Percentiles rank a stretch among this genome's conserved stretches.
Conservation (phyloP, 345 rosid species). For the Acer saccharum region DNA sequence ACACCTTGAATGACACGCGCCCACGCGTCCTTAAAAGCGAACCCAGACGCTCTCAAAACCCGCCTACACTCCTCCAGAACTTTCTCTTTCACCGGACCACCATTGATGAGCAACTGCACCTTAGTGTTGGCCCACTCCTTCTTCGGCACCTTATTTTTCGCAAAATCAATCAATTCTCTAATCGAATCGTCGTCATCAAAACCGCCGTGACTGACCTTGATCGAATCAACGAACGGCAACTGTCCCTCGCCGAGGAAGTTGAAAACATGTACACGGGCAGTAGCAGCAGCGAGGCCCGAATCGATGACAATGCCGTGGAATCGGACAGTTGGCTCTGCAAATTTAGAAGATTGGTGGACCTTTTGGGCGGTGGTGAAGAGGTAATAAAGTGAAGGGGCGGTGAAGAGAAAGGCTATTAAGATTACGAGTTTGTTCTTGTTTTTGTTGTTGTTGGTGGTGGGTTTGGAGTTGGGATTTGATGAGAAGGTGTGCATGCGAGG, state of each 20-base stretch:
- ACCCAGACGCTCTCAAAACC: constrained; percentile 42
- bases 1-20: constrained; percentile 16
- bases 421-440: constrained; percentile 27
- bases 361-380: constrained; percentile 40
- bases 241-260: constrained; percentile 42
- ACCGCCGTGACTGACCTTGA: constrained; percentile 8
- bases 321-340: constrained; percentile 28
- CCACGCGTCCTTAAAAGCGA: constrained; percentile 49
- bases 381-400: constrained; percentile 41
- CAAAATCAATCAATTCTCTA: constrained; percentile 34
- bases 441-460: neutral
- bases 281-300: constrained; percentile 19
- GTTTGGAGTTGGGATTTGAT: constrained; percentile 5
- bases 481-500: constrained; percentile 47
- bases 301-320: constrained; percentile 35
- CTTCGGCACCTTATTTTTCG: constrained; percentile 31
- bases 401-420: constrained; percentile 31
- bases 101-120: constrained; percentile 33
- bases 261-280: constrained; percentile 30
- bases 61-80: constrained; percentile 32
- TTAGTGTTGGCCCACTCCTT: constrained; percentile 40
- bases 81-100: constrained; percentile 15
- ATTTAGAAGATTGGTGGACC: constrained; percentile 45
- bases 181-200: constrained; percentile 12
- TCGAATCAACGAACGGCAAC: constrained; percentile 34